Conservation (phyloP, 768 basidiomycete genomes). For the Tylopilus vinaceipallidus region DNA sequence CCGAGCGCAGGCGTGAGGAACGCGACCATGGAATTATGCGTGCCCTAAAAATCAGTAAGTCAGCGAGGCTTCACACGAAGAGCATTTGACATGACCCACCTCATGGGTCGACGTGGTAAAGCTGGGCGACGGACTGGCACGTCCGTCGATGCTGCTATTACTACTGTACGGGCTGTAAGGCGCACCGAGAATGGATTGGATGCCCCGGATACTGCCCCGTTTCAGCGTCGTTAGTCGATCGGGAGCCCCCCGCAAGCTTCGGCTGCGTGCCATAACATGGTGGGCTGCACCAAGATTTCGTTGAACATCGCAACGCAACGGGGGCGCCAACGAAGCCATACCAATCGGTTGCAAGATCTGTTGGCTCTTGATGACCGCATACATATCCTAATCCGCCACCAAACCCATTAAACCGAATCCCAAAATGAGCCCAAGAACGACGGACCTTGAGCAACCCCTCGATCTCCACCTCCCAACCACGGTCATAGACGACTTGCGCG, state of each 20-base stretch:
- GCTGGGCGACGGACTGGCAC: slow-evolving; percentile 93
- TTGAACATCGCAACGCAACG: slow-evolving; percentile 53
- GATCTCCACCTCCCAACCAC: slow-evolving; percentile 84
- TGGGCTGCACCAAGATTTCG: slow-evolving; percentile 50
- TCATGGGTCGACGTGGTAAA: slow-evolving; percentile 86
- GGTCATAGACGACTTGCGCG: slow-evolving; percentile 49
- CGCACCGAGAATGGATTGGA: slow-evolving; percentile 72
- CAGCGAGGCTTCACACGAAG: slow-evolving; percentile 9
- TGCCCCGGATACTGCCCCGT: slow-evolving; percentile 87
- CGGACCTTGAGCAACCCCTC: slow-evolving; percentile 79
- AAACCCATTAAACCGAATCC: slow-evolving; percentile 1
- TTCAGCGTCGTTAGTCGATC: slow-evolving; percentile 80
- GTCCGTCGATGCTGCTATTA: slow-evolving; percentile 79
- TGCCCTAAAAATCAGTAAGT: slow-evolving; percentile 39
- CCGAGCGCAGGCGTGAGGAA: slow-evolving; percentile 88
- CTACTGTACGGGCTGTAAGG: slow-evolving; percentile 84
- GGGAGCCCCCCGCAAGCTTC: slow-evolving; percentile 66
- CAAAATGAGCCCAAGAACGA: slow-evolving; percentile 4
- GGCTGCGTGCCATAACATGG: slow-evolving; percentile 54
- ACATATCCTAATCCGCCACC: slow-evolving; percentile 77
- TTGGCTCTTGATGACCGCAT: slow-evolving; percentile 84
- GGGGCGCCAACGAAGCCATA: slow-evolving; percentile 37
- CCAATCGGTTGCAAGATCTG: slow-evolving; percentile 84
- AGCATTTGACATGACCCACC: slow-evolving; percentile 35
- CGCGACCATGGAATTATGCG: slow-evolving; percentile 62